Percentiles rank a stretch among this genome's conserved stretches.
These are phyloP conservation scores for Nicotiana otophora DNA, from an alignment of 257 asterid genomes.

Conservation along the genomic window DNA sequence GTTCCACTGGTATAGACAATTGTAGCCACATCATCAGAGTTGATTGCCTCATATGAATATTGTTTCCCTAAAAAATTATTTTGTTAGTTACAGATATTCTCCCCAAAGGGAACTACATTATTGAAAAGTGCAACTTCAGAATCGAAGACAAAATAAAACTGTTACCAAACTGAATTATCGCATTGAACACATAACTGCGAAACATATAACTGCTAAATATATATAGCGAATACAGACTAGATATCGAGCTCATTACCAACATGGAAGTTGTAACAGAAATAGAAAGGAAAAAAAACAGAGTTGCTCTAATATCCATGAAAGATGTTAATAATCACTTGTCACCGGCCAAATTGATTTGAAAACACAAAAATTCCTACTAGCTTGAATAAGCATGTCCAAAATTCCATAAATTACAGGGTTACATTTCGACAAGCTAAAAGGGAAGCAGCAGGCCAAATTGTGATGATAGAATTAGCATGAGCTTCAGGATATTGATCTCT, in stretches of 20 bases:
- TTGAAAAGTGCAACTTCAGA: neutral
- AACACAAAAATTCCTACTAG: too few species aligned
- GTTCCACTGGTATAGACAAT: constrained; percentile 92
- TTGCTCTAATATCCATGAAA: too few species aligned
- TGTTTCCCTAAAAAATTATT: constrained; percentile 41
- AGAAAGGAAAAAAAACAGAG: neutral
- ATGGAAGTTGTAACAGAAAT: neutral
- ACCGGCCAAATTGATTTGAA: too few species aligned
- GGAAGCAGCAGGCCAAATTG: neutral
- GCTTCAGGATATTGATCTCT: neutral
- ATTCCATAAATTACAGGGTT: neutral
- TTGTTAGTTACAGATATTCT: constrained; percentile 16
- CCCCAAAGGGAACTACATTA: neutral
- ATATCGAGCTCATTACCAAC: neutral
- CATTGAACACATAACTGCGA: neutral
- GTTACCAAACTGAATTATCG: neutral
- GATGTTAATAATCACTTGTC: too few species aligned
- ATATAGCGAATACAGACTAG: neutral
- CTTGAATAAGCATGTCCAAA: neutral
- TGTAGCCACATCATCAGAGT: constrained; percentile 75
- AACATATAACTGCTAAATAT: neutral
- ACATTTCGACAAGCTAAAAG: neutral
- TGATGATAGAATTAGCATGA: neutral
- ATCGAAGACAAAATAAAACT: neutral
- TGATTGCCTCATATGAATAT: constrained; percentile 52